Conservation (phyloP, 2,329 filamentous ascomycete species). For the Hypomyces perniciosus region DNA sequence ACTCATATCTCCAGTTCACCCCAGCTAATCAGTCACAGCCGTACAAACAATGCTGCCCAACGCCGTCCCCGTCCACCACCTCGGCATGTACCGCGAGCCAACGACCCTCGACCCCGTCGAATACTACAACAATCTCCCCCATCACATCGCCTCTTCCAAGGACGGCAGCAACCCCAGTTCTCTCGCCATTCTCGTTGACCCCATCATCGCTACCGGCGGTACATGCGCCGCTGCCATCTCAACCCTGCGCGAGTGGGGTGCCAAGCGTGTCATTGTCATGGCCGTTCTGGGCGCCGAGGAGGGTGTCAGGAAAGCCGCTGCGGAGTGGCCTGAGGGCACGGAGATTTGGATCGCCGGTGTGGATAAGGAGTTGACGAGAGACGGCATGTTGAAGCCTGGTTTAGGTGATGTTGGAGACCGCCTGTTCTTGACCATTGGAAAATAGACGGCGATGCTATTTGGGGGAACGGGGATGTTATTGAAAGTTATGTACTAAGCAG, state of each 20-base stretch:
- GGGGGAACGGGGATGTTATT: constrained; percentile 10
- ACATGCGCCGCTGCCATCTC: constrained; percentile 87
- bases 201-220: constrained; percentile 87
- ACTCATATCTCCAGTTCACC: not conserved
- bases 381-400: constrained; percentile 86
- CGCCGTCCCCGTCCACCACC: constrained; percentile 81
- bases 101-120: constrained; percentile 83
- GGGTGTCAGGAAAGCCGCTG: constrained; percentile 66
- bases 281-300: constrained; percentile 65
- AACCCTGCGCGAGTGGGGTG: constrained; percentile 84
- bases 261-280: constrained; percentile 71
- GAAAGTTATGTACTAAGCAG: constrained; percentile 8
- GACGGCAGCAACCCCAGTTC: constrained; percentile 24
- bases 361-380: constrained; percentile 66
- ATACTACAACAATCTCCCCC: constrained; percentile 96
- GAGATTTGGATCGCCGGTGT: constrained; percentile 79
- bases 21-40: constrained; percentile 39
- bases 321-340: constrained; percentile 70
- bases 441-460: constrained; percentile 40
- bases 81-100: constrained; percentile 90
- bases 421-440: constrained; percentile 82
- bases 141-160: constrained; percentile 47
- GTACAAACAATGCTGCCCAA: constrained; percentile 75
- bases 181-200: constrained; percentile 81
- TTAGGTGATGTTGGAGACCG: constrained; percentile 87